phyloP scores from a whole-genome alignment of 495 filamentous ascomycete species.

The Penicillium bovifimosum region DNA sequence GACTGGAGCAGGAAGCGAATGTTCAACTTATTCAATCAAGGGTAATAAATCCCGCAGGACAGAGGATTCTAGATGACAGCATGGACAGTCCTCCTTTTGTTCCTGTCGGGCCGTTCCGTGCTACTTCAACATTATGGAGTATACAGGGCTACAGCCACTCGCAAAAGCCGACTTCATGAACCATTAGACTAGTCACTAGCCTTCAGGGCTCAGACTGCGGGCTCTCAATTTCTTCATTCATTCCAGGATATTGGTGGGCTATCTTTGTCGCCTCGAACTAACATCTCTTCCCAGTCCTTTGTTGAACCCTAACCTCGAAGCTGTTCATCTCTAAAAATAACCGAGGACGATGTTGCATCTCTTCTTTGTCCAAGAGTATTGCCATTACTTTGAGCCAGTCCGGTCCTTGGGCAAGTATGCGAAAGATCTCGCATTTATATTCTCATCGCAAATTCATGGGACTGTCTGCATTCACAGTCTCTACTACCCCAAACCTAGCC shows the following conservation, averaged over 20 bases:
- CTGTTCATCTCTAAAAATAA: neutral
- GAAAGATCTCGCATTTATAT: neutral
- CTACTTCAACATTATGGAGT: neutral
- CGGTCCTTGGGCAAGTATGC: neutral
- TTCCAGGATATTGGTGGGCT: neutral
- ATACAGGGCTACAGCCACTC: neutral
- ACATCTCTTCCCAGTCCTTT: neutral
- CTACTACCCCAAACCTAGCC: neutral
- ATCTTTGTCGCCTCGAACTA: neutral
- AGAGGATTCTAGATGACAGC: neutral
- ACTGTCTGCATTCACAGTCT: neutral
- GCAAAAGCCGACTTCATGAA: neutral
- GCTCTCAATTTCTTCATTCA: neutral
- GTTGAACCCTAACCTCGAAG: neutral
- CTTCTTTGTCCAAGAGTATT: neutral
- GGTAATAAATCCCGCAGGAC: too few relatives aligned
- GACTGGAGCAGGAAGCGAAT: too few relatives aligned
- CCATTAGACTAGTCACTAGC: neutral
- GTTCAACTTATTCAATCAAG: too few relatives aligned
- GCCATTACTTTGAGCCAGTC: neutral
- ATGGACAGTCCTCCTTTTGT: neutral
- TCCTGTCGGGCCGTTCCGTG: too few relatives aligned
- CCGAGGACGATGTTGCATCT: neutral
- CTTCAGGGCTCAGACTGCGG: too few relatives aligned
- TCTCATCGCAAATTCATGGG: neutral